Evolutionary conservation across 768 basidiomycete genomes (phyloP), one percentile per base, ranked within the genome.

Genomic region (Porpolomopsis calyptriformis): DNA sequence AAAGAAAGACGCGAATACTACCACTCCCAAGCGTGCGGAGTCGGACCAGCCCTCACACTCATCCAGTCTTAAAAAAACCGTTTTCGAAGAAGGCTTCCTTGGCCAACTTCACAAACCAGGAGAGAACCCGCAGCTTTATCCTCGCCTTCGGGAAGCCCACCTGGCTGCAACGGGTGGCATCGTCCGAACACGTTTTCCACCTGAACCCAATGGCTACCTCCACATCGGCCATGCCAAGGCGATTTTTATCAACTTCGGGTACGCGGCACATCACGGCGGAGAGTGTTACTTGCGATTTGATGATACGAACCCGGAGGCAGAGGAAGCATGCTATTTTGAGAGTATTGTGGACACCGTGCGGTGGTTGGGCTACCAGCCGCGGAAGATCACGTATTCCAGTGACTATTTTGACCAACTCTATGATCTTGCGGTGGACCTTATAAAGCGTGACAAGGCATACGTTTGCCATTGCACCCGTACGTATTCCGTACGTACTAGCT

Each of bases 351-450:
- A 97, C 66, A 89, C 84, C 56, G 76, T 98, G 27, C 75, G 93
- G 52, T 99, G 96, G 96, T 73, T 99, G 16, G 96, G 96, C 1
- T 99, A 79, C 57, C 94, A 98, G 61, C 96, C 96, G 3, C 98
- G 87, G 88, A 89, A 89, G 64, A 92, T 99, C 71, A 98, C 96
- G 3, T 98, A 98, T 65, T 97, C 94, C 40, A 96, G 91, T 59
- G 94, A 98, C 64, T 88, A 99, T 65, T 99, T 99, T 61, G 76
- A 84, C 46, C 68, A 81, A 57, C 68, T 99, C 19, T 86, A 91
- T 55, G 82, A 82, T 4, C 73, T 97, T 24, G 96, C 93, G 1
- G 73, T 88, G 14, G 83, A 93, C 57, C 67, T 98, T 42, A 93
- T 92, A 51, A 81, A 80, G 61, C 73, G 88, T 22, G 91, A 87